Conservation (phyloP, 2,329 filamentous ascomycete genomes). For the Coniochaeta prunicola region DNA sequence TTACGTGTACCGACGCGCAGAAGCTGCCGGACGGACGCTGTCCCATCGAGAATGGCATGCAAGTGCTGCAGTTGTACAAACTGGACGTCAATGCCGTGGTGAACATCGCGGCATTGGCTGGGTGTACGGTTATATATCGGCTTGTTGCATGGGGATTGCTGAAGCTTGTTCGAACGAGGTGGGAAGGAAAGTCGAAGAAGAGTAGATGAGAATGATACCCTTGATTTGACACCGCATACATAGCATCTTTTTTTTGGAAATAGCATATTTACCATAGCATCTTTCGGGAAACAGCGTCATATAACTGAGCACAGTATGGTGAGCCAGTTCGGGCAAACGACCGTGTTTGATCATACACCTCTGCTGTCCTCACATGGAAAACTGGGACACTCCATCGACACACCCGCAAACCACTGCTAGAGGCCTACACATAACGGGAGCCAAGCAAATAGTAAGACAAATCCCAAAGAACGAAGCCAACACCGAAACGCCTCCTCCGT, state of each 20-base stretch:
- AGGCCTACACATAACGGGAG: background rate
- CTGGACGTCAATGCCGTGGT: constrained; percentile 53
- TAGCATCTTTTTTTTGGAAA: background rate
- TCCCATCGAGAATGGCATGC: constrained; percentile 56
- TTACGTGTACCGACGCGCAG: constrained; percentile 58
- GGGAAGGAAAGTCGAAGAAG: constrained; percentile 25
- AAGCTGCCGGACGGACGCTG: constrained; percentile 54
- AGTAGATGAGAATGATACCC: background rate
- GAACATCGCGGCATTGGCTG: constrained; percentile 56
- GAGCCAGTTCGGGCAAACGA: too few species aligned
- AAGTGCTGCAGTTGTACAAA: constrained; percentile 62
- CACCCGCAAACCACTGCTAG: background rate
- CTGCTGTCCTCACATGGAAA: background rate
- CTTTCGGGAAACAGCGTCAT: background rate
- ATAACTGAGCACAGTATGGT: too few species aligned
- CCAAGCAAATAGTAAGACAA: too few species aligned
- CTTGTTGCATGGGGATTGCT: constrained; percentile 54
- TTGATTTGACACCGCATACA: background rate
- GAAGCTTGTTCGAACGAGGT: constrained; percentile 45
- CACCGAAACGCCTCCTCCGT: background rate
- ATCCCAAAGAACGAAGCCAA: background rate
- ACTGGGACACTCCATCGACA: background rate
- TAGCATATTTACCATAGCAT: background rate
- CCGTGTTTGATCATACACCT: too few species aligned
- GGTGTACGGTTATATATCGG: constrained; percentile 58